phyloP scores from a whole-genome alignment of 805 yeast species.

The Kluyveromyces aestuarii region DNA sequence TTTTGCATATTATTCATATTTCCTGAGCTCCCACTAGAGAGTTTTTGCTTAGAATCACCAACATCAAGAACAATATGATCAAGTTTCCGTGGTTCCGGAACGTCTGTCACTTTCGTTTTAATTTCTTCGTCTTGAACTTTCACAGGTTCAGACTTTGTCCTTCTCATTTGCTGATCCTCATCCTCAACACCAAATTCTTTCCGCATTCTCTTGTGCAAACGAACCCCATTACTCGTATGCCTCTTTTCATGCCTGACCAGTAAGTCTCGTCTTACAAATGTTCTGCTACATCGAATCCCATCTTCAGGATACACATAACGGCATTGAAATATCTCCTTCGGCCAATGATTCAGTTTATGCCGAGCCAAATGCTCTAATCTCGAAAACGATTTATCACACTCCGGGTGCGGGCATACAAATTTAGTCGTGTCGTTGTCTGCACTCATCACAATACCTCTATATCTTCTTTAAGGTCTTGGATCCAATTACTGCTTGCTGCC shows the following conservation, averaged over 20 bases:
- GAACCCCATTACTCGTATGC: slow-evolving; percentile 22
- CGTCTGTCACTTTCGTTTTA: background rate
- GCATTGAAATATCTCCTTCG: slow-evolving; percentile 43
- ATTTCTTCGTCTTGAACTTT: background rate
- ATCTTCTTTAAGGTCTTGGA: background rate
- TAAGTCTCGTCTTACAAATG: slow-evolving; percentile 54
- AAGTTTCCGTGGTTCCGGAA: background rate
- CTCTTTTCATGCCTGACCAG: slow-evolving; percentile 37
- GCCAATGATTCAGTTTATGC: slow-evolving; percentile 53
- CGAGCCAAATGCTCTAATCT: slow-evolving; percentile 55
- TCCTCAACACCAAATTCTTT: background rate
- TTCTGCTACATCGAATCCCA: slow-evolving; percentile 39
- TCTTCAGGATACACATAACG: slow-evolving; percentile 19
- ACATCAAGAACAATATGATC: slow-evolving; percentile 3
- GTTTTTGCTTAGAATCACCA: background rate
- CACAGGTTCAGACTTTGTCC: background rate
- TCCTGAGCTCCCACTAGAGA: background rate
- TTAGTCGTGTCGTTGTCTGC: slow-evolving; percentile 5
- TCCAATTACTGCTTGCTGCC: background rate
- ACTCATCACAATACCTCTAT: background rate
- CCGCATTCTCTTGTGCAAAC: slow-evolving; percentile 4
- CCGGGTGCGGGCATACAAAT: slow-evolving; percentile 38
- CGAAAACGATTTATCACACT: slow-evolving; percentile 46
- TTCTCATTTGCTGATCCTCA: background rate
- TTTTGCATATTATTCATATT: background rate